Evolutionary conservation across 768 basidiomycete genomes (phyloP).

Genomic region (Cystofilobasidium bisporidii): DNA sequence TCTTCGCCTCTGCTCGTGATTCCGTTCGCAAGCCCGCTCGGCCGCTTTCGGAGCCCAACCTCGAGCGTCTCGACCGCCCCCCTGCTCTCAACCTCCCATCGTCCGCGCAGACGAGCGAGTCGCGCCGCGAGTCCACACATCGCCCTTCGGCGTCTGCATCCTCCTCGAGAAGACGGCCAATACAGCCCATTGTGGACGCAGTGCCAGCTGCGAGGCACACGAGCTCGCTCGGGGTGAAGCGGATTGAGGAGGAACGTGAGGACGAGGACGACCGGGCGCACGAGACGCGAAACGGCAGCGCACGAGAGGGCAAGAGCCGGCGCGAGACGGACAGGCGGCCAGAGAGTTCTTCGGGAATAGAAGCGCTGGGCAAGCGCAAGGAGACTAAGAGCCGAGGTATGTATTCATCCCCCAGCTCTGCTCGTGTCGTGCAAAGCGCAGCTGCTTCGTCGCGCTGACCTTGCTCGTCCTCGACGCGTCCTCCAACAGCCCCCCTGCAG

Average conservation of each 20-base stretch:
- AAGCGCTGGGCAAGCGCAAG: background rate
- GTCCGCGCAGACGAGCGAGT: background rate
- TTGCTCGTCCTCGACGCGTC: too few species aligned
- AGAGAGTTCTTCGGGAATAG: background rate
- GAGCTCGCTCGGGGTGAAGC: background rate
- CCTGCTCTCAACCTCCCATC: background rate
- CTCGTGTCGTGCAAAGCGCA: background rate
- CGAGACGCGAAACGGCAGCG: background rate
- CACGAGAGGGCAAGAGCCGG: background rate
- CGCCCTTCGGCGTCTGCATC: background rate
- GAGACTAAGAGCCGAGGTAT: background rate
- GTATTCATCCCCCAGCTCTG: background rate
- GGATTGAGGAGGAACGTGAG: background rate
- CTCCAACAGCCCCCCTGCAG: background rate
- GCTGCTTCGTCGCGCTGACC: background rate
- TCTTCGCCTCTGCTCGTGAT: background rate
- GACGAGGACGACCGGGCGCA: background rate
- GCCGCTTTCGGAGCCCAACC: background rate
- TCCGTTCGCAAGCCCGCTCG: slow-evolving; percentile 10
- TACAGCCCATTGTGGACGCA: background rate
- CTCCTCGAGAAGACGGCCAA: background rate
- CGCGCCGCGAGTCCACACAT: background rate
- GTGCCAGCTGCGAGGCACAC: too few species aligned
- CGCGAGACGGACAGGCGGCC: too few species aligned
- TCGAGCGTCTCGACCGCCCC: background rate